Percentiles rank a stretch among this genome's conserved stretches.
These are phyloP conservation scores for Xerocomellus intermedius DNA, from an alignment of 768 basidiomycete genomes.

Conservation along the genomic window DNA sequence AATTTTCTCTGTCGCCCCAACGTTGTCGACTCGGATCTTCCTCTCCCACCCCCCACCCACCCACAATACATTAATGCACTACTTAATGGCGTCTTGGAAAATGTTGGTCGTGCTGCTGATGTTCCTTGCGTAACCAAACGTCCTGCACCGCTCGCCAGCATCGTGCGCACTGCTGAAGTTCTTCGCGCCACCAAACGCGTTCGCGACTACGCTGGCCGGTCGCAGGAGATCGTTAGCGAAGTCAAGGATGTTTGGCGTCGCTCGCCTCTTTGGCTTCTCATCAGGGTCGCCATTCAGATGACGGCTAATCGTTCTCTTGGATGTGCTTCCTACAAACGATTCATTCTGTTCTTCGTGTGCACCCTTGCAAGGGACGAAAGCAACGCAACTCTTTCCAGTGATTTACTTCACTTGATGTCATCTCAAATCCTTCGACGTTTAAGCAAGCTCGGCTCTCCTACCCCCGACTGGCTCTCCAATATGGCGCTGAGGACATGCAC, in stretches of 20 bases:
- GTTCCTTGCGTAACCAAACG: conserved; percentile 23
- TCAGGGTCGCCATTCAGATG: conserved; percentile 31
- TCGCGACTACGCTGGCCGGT: conserved; percentile 23
- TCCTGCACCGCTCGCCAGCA: not conserved
- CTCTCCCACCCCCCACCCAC: too few species aligned
- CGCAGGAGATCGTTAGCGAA: too few species aligned
- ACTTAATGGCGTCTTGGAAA: too few species aligned
- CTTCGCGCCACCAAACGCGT: conserved; percentile 26
- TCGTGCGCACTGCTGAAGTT: conserved; percentile 5
- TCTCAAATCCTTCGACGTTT: conserved; percentile 19
- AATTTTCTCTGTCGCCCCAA: too few species aligned
- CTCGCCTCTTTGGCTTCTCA: conserved; percentile 34
- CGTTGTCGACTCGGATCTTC: too few species aligned
- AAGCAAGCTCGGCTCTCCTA: conserved; percentile 8
- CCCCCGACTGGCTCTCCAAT: not conserved
- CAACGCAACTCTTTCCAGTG: conserved; percentile 6
- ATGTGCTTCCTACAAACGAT: conserved; percentile 41
- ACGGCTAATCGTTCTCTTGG: conserved; percentile 10
- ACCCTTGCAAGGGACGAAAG: conserved; percentile 21
- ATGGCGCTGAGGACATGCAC: not conserved
- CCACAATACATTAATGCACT: too few species aligned
- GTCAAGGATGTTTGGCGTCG: conserved; percentile 22
- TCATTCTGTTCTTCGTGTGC: conserved; percentile 43
- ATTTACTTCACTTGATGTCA: conserved; percentile 26
- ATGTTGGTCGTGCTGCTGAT: not conserved